Conservation (phyloP, 805 yeast genomes). For the Candida chauliodis region DNA sequence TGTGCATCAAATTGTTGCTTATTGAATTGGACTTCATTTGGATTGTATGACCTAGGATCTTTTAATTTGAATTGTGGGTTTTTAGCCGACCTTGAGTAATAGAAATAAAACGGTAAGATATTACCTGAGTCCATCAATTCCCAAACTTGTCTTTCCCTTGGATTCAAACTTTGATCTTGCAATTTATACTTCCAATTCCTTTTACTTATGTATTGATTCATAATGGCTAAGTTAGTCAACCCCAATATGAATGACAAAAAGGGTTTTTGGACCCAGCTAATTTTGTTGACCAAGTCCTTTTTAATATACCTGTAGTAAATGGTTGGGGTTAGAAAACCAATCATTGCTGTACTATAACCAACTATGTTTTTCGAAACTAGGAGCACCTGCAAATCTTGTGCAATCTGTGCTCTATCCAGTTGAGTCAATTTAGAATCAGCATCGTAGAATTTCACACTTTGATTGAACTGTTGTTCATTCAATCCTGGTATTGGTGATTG, state of each 20-base stretch:
- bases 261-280: constrained; percentile 24
- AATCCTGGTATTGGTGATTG: constrained; percentile 5
- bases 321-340: constrained; percentile 31
- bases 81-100: constrained; percentile 48
- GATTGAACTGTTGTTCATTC: constrained; percentile 3
- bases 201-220: constrained; percentile 3
- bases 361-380: constrained; percentile 19
- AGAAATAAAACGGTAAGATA: constrained; percentile 36
- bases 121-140: constrained; percentile 33
- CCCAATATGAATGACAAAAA: constrained; percentile 31
- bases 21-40: constrained; percentile 4
- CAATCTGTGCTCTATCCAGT: constrained; percentile 28
- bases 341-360: constrained; percentile 24
- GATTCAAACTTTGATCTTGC: neutral
- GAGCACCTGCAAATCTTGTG: constrained; percentile 23
- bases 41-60: constrained; percentile 45
- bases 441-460: constrained; percentile 26
- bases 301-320: constrained; percentile 16
- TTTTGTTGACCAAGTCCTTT: constrained; percentile 4
- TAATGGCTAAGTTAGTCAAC: constrained; percentile 21
- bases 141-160: constrained; percentile 25
- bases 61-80: constrained; percentile 51
- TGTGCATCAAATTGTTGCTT: constrained; percentile 8
- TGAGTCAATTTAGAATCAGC: constrained; percentile 32
- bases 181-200: constrained; percentile 3